Base-by-base conservation (phyloP, 192 early-diverging fungal genomes). In the Fimicolochytrium jonesii region DNA sequence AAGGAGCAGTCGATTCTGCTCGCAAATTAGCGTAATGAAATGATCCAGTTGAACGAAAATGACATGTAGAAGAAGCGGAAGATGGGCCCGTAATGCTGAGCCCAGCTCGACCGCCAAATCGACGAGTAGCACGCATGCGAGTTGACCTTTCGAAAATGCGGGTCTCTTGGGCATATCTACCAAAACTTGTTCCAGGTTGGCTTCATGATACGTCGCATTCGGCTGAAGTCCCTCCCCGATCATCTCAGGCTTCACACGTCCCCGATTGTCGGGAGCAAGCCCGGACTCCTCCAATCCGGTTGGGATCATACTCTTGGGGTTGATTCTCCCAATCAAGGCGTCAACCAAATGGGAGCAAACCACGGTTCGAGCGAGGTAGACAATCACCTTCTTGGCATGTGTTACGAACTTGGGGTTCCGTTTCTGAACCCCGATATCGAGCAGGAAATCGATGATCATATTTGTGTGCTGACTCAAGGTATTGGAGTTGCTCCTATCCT, bases 11-110 rank as follows among this genome's bases (percentile, higher is more conserved):
- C 87, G 76, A 13, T 80, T 80, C 66, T 92, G 85, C 47, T 92
- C 91, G 60, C 88, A 88, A 7, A 89, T 81, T 26, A 88, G 74
- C 6, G 85, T 84, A 26, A 88, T 84, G 25, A 85, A 77, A 47
- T 88, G 85, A 70, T 95, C 93, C 18, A 95, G 55, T 50, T 93
- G 91, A 2, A 93, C 86, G 66, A 90, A 87, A 7, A 91, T 73
- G 11, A 83, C 74, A 61, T 91, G 88, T 0, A 93, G 65, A 15
- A 95, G 61, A 7, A 86, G 58, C 6, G 91, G 87, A 1, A 95
- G 70, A 64, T 89, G 81, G 15, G 78, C 69, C 3, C 73, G 48
- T 6, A 93, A 64, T 26, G 84, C 76, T 3, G 60, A 33, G 20
- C 86, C 89, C 15, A 88, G 79, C 59, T 92, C 89, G 15, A 88